Percentiles rank a stretch among this genome's conserved stretches.
Evolutionary conservation across 2,329 filamentous ascomycete species (phyloP).

Genomic region (Neopestalotiopsis sp.): DNA sequence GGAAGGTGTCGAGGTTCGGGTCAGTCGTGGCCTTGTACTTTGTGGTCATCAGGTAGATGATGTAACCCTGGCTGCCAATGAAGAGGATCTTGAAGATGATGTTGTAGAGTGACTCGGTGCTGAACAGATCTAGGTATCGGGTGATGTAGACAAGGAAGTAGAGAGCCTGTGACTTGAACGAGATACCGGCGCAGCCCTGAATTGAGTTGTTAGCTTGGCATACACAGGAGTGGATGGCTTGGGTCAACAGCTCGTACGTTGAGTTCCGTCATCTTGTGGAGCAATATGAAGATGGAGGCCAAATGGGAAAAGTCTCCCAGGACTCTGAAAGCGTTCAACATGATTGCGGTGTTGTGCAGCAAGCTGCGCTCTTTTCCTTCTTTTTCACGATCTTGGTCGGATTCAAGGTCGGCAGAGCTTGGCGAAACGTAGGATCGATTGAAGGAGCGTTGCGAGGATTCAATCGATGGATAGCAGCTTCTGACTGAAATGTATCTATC

Average conservation of each 20-base stretch:
- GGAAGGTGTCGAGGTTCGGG: constrained; percentile 96
- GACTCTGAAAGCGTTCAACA: constrained; percentile 64
- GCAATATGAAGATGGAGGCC: constrained; percentile 88
- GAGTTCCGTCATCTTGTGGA: constrained; percentile 95
- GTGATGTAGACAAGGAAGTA: constrained; percentile 95
- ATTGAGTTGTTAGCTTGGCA: constrained; percentile 20
- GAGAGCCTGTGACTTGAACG: constrained; percentile 96
- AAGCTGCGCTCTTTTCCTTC: neutral
- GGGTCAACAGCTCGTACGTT: constrained; percentile 64
- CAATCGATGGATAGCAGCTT: neutral
- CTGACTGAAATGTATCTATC: neutral
- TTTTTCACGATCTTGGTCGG: constrained; percentile 43
- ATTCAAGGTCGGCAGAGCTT: constrained; percentile 18
- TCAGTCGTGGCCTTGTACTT: constrained; percentile 98
- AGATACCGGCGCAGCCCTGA: constrained; percentile 97
- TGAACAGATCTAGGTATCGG: constrained; percentile 92
- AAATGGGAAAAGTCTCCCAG: constrained; percentile 91
- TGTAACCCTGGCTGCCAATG: constrained; percentile 88
- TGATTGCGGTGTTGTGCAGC: constrained; percentile 17
- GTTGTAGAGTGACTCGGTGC: constrained; percentile 86
- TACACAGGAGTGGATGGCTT: neutral
- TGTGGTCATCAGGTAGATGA: constrained; percentile 96
- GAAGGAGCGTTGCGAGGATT: neutral
- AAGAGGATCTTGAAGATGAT: constrained; percentile 95
- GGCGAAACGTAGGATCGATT: neutral